These are phyloP conservation scores for Penicillium lagena DNA, from an alignment of 495 filamentous ascomycete genomes.

Conservation along the genomic window DNA sequence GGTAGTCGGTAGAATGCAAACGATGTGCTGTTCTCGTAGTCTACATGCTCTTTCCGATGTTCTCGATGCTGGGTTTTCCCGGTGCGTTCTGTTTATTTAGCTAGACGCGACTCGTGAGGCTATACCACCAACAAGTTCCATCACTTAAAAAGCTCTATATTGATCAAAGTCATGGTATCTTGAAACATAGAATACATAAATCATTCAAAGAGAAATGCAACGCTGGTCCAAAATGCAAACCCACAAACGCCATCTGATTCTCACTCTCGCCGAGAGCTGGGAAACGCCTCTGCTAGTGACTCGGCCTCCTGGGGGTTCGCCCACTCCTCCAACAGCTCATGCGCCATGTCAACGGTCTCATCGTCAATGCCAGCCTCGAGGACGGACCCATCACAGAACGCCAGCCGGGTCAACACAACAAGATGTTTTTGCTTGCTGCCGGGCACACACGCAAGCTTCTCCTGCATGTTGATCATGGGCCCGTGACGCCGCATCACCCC, in stretches of 20 bases:
- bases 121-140: too few relatives aligned
- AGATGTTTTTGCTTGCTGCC: slow-evolving; percentile 62
- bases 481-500: slow-evolving; percentile 47
- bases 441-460: slow-evolving; percentile 48
- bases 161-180: too few relatives aligned
- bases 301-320: slow-evolving; percentile 68
- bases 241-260: slow-evolving; percentile 1
- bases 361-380: slow-evolving; percentile 62
- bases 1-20: too few relatives aligned
- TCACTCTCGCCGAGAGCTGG: slow-evolving; percentile 30
- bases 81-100: too few relatives aligned
- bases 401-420: slow-evolving; percentile 58
- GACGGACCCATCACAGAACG: slow-evolving; percentile 56
- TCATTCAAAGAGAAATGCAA: too few relatives aligned
- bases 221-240: not conserved
- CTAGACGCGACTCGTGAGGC: too few relatives aligned
- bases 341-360: slow-evolving; percentile 59
- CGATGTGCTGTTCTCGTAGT: too few relatives aligned
- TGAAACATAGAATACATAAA: too few relatives aligned
- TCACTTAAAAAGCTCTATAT: too few relatives aligned
- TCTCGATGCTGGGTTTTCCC: too few relatives aligned
- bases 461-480: slow-evolving; percentile 44
- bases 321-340: slow-evolving; percentile 55
- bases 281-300: slow-evolving; percentile 53
- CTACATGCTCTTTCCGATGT: too few relatives aligned